Conservation (phyloP, 2,329 filamentous ascomycete species). For the Cladophialophora carrionii region DNA sequence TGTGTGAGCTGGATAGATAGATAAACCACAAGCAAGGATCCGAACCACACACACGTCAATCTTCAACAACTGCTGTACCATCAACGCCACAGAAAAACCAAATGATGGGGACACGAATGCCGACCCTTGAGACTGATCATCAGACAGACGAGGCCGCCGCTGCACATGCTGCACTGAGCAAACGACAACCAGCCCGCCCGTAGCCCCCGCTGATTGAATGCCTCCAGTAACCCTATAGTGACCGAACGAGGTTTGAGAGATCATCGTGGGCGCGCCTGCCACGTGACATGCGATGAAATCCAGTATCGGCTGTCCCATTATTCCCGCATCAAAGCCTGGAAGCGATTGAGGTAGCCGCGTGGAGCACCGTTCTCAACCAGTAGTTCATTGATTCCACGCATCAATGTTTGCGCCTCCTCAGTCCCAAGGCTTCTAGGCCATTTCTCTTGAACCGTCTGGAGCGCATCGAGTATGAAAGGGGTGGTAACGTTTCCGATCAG, state of each 20-base stretch:
- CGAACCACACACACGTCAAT: not conserved
- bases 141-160: not conserved
- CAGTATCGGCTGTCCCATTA: not conserved
- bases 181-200: not conserved
- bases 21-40: not conserved
- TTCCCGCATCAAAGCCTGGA: slow-evolving; percentile 3
- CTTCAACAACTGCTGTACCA: not conserved
- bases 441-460: slow-evolving; percentile 16
- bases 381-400: not conserved
- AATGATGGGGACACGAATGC: not conserved
- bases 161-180: not conserved
- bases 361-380: slow-evolving; percentile 14
- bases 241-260: not conserved
- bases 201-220: not conserved
- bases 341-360: slow-evolving; percentile 5
- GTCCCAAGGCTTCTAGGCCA: slow-evolving; percentile 11
- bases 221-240: no score
- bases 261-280: no score
- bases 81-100: not conserved
- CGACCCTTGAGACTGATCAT: not conserved
- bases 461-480: slow-evolving; percentile 23
- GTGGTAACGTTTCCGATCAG: slow-evolving; percentile 16
- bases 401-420: not conserved
- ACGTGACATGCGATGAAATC: not conserved
- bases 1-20: not conserved